phyloP scores from a whole-genome alignment of 257 asterid genomes.

The Gynochthodes officinalis region DNA sequence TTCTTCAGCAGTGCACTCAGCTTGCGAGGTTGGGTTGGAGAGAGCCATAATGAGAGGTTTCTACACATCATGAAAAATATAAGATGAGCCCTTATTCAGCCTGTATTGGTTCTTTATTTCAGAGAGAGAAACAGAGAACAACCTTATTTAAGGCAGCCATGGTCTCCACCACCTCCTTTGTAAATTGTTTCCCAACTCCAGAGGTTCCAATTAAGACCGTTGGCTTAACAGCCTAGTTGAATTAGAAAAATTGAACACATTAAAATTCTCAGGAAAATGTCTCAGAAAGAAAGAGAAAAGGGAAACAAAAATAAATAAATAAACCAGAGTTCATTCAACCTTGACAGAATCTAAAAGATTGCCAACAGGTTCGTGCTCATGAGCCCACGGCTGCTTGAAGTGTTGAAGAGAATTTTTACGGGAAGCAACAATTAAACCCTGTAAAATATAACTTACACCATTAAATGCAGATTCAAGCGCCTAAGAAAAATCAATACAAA shows the following conservation, averaged over 20 bases:
- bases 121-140: conserved; percentile 7
- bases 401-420: conserved; percentile 88
- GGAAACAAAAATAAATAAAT: too few species aligned
- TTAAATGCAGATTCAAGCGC: background rate
- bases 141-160: conserved; percentile 81
- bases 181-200: conserved; percentile 81
- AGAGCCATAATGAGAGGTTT: conserved; percentile 95
- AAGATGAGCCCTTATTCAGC: conserved; percentile 23
- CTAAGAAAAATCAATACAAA: background rate
- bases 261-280: background rate
- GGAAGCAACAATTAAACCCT: conserved; percentile 78
- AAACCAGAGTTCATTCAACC: conserved; percentile 49
- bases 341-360: conserved; percentile 84
- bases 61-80: conserved; percentile 38
- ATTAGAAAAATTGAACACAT: conserved; percentile 13
- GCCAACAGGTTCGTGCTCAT: conserved; percentile 63
- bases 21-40: conserved; percentile 90
- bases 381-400: conserved; percentile 96
- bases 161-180: conserved; percentile 85
- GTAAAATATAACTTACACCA: conserved; percentile 15
- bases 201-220: conserved; percentile 87
- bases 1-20: conserved; percentile 99
- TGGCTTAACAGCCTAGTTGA: conserved; percentile 74
- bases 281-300: too few species aligned
- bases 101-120: background rate